phyloP scores from a whole-genome alignment of 164 flowering plant genomes.

The grape (Vitis vinifera) region DNA sequence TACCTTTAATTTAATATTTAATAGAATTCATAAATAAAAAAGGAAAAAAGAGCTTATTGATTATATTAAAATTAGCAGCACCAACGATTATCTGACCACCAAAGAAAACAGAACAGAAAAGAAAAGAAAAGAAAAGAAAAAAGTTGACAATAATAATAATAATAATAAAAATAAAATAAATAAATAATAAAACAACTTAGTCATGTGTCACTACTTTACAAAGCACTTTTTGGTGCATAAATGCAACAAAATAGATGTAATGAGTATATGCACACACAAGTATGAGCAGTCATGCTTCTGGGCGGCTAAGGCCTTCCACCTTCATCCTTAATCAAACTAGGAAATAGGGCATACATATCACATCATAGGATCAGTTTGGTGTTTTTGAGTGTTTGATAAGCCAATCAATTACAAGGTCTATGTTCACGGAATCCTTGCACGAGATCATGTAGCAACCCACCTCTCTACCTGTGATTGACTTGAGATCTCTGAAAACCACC shows the following conservation, averaged over 20 bases:
- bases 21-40: no score
- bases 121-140: no score
- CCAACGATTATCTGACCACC: no score
- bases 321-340: neutral
- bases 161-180: neutral
- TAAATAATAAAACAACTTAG: neutral
- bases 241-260: neutral
- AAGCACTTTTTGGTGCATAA: neutral
- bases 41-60: no score
- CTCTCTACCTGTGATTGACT: conserved; percentile 61
- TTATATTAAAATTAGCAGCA: no score
- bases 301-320: neutral
- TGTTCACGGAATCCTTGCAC: conserved; percentile 82
- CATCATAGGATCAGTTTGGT: conserved; percentile 33
- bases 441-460: conserved; percentile 93
- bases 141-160: no score
- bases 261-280: no score
- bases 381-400: conserved; percentile 86
- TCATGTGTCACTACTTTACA: conserved; percentile 1
- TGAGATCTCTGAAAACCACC: conserved; percentile 53
- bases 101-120: no score
- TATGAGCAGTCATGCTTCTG: neutral
- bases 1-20: no score
- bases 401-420: conserved; percentile 79
- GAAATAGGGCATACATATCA: neutral